phyloP scores from a whole-genome alignment of 2,329 filamentous ascomycete species.

The Phyllosticta citrichinensis region DNA sequence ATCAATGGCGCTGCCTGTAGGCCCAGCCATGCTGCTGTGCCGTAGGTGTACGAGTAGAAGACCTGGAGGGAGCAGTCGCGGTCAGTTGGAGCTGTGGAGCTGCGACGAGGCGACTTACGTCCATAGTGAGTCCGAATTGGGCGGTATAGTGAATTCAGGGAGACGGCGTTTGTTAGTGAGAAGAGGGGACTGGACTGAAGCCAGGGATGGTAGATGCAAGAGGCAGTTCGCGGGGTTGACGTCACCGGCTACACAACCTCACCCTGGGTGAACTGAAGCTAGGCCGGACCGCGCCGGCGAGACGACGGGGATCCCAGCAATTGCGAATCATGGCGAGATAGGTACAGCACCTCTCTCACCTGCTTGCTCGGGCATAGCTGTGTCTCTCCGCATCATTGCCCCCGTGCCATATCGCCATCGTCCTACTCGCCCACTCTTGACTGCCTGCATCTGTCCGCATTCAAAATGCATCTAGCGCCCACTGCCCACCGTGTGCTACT shows the following conservation, averaged over 20 bases:
- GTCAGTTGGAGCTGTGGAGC: not conserved
- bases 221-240: not conserved
- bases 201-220: not conserved
- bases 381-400: not conserved
- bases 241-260: not conserved
- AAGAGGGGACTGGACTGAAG: not conserved
- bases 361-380: too few species aligned
- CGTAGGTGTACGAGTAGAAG: slow-evolving; percentile 34
- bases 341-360: not conserved
- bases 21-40: slow-evolving; percentile 34
- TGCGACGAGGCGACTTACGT: not conserved
- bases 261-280: too few species aligned
- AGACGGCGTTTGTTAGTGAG: not conserved
- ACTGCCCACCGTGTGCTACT: not conserved
- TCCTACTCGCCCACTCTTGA: not conserved
- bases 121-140: slow-evolving; percentile 1
- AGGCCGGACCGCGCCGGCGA: too few species aligned
- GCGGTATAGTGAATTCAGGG: not conserved
- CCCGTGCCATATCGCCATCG: not conserved
- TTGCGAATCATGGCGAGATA: not conserved
- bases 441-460: not conserved
- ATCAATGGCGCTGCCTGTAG: slow-evolving; percentile 45
- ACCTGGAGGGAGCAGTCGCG: slow-evolving; percentile 20
- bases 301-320: not conserved
- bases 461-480: not conserved